Evolutionary conservation across 2,329 filamentous ascomycete genomes (phyloP).

Genomic region (Simplicillium sp.): DNA sequence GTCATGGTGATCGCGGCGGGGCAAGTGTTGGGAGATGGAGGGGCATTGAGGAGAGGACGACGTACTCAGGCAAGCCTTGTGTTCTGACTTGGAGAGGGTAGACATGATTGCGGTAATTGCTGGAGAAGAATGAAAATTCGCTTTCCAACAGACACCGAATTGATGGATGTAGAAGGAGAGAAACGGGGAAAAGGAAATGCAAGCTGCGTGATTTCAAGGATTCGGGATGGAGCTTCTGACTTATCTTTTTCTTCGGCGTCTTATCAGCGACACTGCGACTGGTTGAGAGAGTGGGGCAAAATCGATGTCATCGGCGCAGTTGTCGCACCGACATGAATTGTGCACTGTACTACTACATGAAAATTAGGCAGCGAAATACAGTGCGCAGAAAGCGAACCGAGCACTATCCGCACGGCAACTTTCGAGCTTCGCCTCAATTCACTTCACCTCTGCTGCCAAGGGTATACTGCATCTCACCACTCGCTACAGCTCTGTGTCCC

Average conservation of each 20-base stretch:
- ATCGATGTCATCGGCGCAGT: no score
- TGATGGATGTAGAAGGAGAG: conserved; percentile 5
- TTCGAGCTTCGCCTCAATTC: no score
- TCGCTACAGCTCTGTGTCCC: no score
- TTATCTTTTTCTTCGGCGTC: not conserved
- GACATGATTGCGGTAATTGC: conserved; percentile 6
- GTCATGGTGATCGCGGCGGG: not conserved
- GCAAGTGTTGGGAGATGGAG: conserved; percentile 6
- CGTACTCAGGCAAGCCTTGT: conserved; percentile 55
- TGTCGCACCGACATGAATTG: no score
- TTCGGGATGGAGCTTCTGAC: conserved; percentile 1
- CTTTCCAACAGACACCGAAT: conserved; percentile 8
- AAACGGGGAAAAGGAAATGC: conserved; percentile 8
- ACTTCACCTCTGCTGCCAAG: no score
- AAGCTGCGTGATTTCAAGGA: conserved; percentile 21
- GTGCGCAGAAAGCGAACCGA: no score
- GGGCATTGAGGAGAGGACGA: conserved; percentile 23
- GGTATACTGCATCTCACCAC: no score
- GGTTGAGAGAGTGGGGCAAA: conserved; percentile 1
- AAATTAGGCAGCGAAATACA: no score
- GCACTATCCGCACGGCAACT: no score
- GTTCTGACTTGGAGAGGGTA: conserved; percentile 44
- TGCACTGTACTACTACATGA: no score
- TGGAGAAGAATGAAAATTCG: conserved; percentile 1
- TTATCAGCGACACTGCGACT: not conserved